Percentiles rank a stretch among this genome's conserved stretches.
Conservation (phyloP, 1,139 yeast genomes). For the Candida neerlandica region DNA sequence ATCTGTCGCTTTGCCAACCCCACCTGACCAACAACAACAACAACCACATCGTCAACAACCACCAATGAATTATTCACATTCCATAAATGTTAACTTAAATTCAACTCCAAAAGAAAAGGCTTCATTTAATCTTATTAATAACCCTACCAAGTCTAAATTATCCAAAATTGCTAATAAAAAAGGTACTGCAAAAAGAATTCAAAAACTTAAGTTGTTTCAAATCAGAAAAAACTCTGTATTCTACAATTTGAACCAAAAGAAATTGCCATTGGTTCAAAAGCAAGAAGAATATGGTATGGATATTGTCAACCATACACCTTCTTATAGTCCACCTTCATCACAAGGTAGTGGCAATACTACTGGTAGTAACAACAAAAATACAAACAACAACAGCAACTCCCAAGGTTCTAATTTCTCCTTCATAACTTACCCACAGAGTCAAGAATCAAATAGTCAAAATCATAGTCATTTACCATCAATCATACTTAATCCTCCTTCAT, state of each 20-base stretch:
- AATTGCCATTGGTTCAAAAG: slow-evolving; percentile 17
- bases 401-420: slow-evolving; percentile 6
- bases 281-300: slow-evolving; percentile 10
- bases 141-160: slow-evolving; percentile 18
- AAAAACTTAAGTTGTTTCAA: slow-evolving; percentile 34
- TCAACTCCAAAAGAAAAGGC: slow-evolving; percentile 15
- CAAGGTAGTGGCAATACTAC: not conserved
- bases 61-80: slow-evolving; percentile 19
- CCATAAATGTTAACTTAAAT: slow-evolving; percentile 29
- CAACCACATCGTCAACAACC: not conserved
- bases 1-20: slow-evolving; percentile 19
- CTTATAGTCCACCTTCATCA: slow-evolving; percentile 2
- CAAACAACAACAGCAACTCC: not conserved
- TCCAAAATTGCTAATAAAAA: slow-evolving; percentile 26
- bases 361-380: not conserved
- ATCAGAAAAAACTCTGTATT: slow-evolving; percentile 35
- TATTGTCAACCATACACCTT: slow-evolving; percentile 8
- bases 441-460: not conserved
- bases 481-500: slow-evolving; percentile 14
- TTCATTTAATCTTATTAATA: slow-evolving; percentile 5
- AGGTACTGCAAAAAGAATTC: slow-evolving; percentile 13
- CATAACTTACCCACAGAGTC: slow-evolving; percentile 3
- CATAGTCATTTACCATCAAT: slow-evolving; percentile 15
- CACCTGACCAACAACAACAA: slow-evolving; percentile 18
- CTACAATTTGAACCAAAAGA: slow-evolving; percentile 20